Base-by-base conservation (phyloP, 139 green algal genomes). In the Haematococcus lacustris region DNA sequence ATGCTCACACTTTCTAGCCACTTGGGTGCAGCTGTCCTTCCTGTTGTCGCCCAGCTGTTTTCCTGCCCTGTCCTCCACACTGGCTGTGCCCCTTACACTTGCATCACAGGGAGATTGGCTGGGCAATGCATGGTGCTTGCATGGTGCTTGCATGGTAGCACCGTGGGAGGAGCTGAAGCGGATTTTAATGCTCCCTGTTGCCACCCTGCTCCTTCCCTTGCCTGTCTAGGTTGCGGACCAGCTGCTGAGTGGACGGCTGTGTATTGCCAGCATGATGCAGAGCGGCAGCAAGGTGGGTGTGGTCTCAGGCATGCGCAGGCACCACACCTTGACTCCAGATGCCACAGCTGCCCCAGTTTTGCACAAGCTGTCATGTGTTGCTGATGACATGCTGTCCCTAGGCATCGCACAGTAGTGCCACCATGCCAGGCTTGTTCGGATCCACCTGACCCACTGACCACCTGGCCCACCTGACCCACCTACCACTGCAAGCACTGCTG, bases 181-280 rank as follows among this genome's bases (percentile, higher is more conserved):
- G 21, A 57, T 28, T 21, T 57, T 57, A 21, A 13, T 28, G 47
- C 4, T 40, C 50, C 69, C 53, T 3, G 23, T 35, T 74, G 30
- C n/a, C 34, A 32, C 32, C 41, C 3, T 68, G 4, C 66, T 60
- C 39, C 7, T 59, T 38, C 38, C 33, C 5, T 17, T 34, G 28
- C 51, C 37, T 33, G 13, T 85, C 53, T 73, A 85, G 65, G 89
- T 97, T 1, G 91, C 91, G 7, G 92, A 97, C 81, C 91, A 96
- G 88, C 85, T 98, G 77, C 83, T 97, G 41, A 90, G 79, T 64
- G 92, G 92, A 7, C 85, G 92, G 21, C 74, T 97, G 60, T 97
- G 92, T 76, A 97, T 97, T 71, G 92, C 92, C 30, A 79, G 70
- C 62, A 96, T 97, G 88, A 92, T 93, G 85, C 89, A 92, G 83